Conservation (phyloP, 176 grass and related monocot species). For the Musa beccarii region DNA sequence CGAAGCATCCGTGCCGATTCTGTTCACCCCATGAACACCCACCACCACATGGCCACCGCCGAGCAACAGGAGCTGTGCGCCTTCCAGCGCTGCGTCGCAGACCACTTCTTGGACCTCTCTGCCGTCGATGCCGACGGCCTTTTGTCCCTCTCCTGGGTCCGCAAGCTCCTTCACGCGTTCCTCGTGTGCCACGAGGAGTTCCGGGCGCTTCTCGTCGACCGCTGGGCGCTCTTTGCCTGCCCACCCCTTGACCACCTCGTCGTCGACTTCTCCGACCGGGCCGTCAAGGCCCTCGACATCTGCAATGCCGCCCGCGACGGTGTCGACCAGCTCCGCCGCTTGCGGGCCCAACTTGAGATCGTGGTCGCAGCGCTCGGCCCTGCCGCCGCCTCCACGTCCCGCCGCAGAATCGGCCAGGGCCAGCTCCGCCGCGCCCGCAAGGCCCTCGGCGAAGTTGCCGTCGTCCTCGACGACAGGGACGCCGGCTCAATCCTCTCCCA, state of each 20-base stretch:
- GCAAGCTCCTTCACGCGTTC: constrained; percentile 58
- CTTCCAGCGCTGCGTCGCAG: constrained; percentile 53
- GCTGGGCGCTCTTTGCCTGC: constrained; percentile 20
- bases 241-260: constrained; percentile 30
- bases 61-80: constrained; percentile 33
- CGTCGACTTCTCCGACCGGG: constrained; percentile 53
- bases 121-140: constrained; percentile 21
- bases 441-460: constrained; percentile 59
- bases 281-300: constrained; percentile 79
- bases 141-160: constrained; percentile 60
- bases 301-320: constrained; percentile 81
- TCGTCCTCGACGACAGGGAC: constrained; percentile 56
- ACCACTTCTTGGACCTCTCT: constrained; percentile 32
- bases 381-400: neutral
- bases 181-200: constrained; percentile 67
- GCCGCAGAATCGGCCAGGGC: constrained; percentile 27
- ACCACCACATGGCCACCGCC: constrained; percentile 3
- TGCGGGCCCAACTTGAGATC: constrained; percentile 63
- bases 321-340: constrained; percentile 55
- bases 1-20: constrained; percentile 45
- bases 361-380: constrained; percentile 28
- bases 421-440: constrained; percentile 67
- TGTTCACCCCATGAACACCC: constrained; percentile 32
- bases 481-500: constrained; percentile 35
- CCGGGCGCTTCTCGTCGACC: constrained; percentile 30